phyloP scores from a whole-genome alignment of 345 rosid genomes.

The Streptanthus diversifolius region DNA sequence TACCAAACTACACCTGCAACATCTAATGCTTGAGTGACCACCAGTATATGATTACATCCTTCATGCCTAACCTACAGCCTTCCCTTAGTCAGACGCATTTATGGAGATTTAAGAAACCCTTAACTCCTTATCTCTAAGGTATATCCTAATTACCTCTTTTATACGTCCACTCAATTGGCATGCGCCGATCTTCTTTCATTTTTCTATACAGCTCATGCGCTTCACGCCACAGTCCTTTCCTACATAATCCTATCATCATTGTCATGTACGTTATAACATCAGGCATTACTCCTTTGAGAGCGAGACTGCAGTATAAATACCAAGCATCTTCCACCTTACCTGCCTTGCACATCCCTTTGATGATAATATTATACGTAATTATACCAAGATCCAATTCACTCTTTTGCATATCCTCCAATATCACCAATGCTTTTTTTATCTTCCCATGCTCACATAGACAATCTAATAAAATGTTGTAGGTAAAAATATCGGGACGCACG shows the following conservation, averaged over 20 bases:
- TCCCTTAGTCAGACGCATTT: background rate
- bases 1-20: no score
- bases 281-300: background rate
- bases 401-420: background rate
- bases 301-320: background rate
- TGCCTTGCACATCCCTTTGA: background rate
- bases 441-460: background rate
- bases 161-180: background rate
- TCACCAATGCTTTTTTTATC: background rate
- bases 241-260: slow-evolving; percentile 12
- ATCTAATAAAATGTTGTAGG: background rate
- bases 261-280: background rate
- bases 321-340: background rate
- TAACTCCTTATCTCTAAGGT: background rate
- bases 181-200: background rate
- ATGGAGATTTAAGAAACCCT: background rate
- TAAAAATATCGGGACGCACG: background rate
- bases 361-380: background rate
- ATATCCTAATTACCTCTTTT: background rate
- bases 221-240: background rate
- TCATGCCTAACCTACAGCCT: no score
- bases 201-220: background rate
- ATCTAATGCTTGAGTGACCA: no score
- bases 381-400: background rate
- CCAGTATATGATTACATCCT: no score